Evolutionary conservation across 805 yeast genomes (phyloP).

Genomic region (Clavispora fructus): DNA sequence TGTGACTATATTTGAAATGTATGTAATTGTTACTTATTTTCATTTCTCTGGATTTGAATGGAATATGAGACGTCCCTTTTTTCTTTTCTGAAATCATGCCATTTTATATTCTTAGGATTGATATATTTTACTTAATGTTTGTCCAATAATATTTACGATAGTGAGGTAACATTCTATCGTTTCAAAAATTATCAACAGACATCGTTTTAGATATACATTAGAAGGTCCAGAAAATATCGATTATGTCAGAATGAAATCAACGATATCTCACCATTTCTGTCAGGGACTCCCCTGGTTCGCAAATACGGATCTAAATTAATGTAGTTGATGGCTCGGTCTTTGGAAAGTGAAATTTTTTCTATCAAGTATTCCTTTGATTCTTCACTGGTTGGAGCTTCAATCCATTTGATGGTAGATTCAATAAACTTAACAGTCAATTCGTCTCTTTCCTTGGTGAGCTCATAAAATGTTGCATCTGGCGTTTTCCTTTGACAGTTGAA

Average conservation of each 20-base stretch:
- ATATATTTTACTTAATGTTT: no score
- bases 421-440: conserved; percentile 7
- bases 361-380: conserved; percentile 5
- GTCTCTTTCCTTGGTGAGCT: conserved; percentile 8
- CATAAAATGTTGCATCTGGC: conserved; percentile 6
- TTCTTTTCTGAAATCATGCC: no score
- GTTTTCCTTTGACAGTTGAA: conserved; percentile 3
- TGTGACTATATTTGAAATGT: no score
- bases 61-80: no score
- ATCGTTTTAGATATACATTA: no score
- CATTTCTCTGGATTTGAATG: no score
- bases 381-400: conserved; percentile 5
- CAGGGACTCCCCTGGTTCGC: conserved; percentile 7
- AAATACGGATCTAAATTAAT: conserved; percentile 9
- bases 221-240: no score
- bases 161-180: no score
- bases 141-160: no score
- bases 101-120: no score
- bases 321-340: conserved; percentile 8
- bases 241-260: background rate
- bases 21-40: no score
- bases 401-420: conserved; percentile 11
- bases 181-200: no score
- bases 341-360: conserved; percentile 4
- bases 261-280: conserved; percentile 9